Evolutionary conservation across 129 eudicot genomes (phyloP).

Genomic region (Tagetes erecta): DNA sequence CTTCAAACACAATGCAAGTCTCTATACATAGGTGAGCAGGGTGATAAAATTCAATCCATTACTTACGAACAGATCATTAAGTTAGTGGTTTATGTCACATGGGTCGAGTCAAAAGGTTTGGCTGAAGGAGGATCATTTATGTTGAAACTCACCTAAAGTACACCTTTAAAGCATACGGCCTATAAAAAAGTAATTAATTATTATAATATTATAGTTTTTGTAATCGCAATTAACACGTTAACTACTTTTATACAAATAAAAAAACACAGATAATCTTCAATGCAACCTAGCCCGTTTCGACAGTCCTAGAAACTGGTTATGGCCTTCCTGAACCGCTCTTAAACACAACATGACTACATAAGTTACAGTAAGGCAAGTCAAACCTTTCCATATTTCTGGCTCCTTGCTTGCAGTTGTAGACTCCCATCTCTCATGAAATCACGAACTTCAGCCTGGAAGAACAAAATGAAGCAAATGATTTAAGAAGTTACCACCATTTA

Average conservation of each 20-base stretch:
- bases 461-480: slow-evolving; percentile 14
- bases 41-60: not conserved
- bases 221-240: not conserved
- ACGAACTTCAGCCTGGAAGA: slow-evolving; percentile 83
- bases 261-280: not conserved
- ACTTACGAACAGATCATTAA: not conserved
- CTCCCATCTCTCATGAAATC: slow-evolving; percentile 92
- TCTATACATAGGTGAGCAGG: not conserved
- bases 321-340: not conserved
- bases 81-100: not conserved
- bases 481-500: not conserved
- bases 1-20: slow-evolving; percentile 2
- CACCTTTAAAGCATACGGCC: not conserved
- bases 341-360: not conserved
- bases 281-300: not conserved
- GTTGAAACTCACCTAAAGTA: not conserved
- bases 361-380: slow-evolving; percentile 6
- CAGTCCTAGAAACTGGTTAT: not conserved
- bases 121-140: not conserved
- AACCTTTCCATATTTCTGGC: slow-evolving; percentile 98
- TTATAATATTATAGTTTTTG: not conserved
- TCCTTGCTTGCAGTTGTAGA: slow-evolving; percentile 91
- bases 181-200: not conserved
- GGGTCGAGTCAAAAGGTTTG: not conserved
- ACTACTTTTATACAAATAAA: not conserved